A percentile compares a stretch with the other conserved stretches of the same genome.
Evolutionary conservation across 768 basidiomycete species (phyloP).

Genomic region (Lactifluus volemus): DNA sequence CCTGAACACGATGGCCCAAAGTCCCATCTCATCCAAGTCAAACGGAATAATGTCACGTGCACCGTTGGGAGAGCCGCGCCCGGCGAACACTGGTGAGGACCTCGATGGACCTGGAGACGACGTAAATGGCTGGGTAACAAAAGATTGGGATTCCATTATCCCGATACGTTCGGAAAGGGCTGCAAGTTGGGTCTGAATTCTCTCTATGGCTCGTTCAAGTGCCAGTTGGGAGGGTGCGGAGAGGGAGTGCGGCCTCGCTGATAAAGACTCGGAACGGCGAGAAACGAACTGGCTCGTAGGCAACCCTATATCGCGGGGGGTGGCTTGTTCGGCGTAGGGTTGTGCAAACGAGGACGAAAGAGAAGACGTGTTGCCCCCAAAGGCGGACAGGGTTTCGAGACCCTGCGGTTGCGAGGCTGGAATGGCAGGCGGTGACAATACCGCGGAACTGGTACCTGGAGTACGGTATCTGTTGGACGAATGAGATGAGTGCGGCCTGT

Average conservation of each 20-base stretch:
- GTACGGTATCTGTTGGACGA: slow-evolving; percentile 76
- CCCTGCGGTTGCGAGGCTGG: slow-evolving; percentile 62
- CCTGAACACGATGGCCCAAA: slow-evolving; percentile 69
- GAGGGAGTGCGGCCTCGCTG: slow-evolving; percentile 19
- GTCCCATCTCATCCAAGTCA: slow-evolving; percentile 52
- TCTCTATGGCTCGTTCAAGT: slow-evolving; percentile 72
- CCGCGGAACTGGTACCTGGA: slow-evolving; percentile 54
- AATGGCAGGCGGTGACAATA: slow-evolving; percentile 43
- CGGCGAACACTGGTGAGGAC: slow-evolving; percentile 25
- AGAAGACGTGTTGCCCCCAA: slow-evolving; percentile 37
- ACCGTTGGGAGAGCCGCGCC: slow-evolving; percentile 19
- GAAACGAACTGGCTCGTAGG: background rate
- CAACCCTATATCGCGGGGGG: slow-evolving; percentile 1
- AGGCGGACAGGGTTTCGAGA: slow-evolving; percentile 69
- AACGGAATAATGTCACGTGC: slow-evolving; percentile 10
- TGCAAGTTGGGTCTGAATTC: slow-evolving; percentile 71
- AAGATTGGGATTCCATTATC: slow-evolving; percentile 39
- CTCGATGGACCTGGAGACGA: slow-evolving; percentile 20
- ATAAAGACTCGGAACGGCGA: slow-evolving; percentile 8
- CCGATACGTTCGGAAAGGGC: slow-evolving; percentile 67
- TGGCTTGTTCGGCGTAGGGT: slow-evolving; percentile 24
- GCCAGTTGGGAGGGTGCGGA: slow-evolving; percentile 38
- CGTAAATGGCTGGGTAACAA: slow-evolving; percentile 30
- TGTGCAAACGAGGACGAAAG: slow-evolving; percentile 31
- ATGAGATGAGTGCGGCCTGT: slow-evolving; percentile 67